phyloP scores from a whole-genome alignment of 306 rosid genomes.

The Rubus parviflorus region DNA sequence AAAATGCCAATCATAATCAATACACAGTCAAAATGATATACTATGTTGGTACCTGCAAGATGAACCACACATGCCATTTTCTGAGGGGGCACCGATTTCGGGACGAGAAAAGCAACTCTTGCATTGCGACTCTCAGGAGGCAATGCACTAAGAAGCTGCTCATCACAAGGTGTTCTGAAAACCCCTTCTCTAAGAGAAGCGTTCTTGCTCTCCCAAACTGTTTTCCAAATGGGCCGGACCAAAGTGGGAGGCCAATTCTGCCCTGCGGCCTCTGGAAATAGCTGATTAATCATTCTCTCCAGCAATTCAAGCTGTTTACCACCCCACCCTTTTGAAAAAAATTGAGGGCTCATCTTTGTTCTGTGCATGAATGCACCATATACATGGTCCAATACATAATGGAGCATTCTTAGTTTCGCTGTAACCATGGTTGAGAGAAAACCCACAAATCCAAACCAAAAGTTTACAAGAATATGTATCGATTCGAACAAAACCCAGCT shows the following conservation, averaged over 20 bases:
- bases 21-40: background rate
- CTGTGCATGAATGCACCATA: constrained; percentile 95
- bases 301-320: constrained; percentile 80
- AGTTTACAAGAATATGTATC: background rate
- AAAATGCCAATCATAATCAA: background rate
- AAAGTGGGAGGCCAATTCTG: constrained; percentile 71
- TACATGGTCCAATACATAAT: constrained; percentile 86
- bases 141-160: constrained; percentile 71
- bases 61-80: constrained; percentile 90
- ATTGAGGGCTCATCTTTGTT: constrained; percentile 72
- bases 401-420: constrained; percentile 78
- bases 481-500: constrained; percentile 15
- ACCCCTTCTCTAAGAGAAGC: constrained; percentile 86
- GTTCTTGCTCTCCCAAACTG: constrained; percentile 72
- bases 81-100: constrained; percentile 62
- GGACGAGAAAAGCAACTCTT: constrained; percentile 83
- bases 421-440: constrained; percentile 53
- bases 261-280: constrained; percentile 65
- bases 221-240: constrained; percentile 75
- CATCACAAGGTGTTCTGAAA: constrained; percentile 85
- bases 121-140: constrained; percentile 93
- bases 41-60: constrained; percentile 68
- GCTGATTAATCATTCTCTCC: constrained; percentile 67
- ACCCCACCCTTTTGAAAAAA: constrained; percentile 93
- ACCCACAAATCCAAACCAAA: background rate